These are phyloP conservation scores for Chlorella sp. DNA, from an alignment of 139 green algal genomes.

Conservation along the genomic window DNA sequence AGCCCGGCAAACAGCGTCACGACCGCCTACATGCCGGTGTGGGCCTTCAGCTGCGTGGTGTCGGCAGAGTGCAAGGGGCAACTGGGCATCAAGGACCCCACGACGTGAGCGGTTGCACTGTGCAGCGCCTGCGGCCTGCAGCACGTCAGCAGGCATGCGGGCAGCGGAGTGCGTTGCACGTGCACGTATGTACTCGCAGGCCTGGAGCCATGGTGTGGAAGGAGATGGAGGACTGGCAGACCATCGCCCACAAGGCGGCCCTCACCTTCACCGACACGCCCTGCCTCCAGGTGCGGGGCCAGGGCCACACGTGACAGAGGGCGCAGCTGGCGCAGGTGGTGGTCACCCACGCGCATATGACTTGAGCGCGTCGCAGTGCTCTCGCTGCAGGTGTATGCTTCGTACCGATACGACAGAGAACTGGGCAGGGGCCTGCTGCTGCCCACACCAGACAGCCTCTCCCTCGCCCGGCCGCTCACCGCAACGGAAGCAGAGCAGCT, in stretches of 20 bases:
- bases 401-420: no score
- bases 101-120: no score
- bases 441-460: no score
- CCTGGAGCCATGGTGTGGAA: constrained; percentile 4
- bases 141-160: neutral
- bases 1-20: neutral
- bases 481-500: no score
- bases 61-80: neutral
- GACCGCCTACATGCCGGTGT: neutral
- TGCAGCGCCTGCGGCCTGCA: neutral
- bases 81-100: neutral
- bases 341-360: no score
- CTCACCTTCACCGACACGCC: neutral
- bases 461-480: no score
- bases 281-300: no score
- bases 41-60: neutral
- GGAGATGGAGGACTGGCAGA: constrained; percentile 10
- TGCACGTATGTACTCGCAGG: neutral
- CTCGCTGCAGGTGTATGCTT: no score
- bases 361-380: no score
- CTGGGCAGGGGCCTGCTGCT: no score
- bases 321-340: no score
- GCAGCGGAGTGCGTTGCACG: neutral
- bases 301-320: no score
- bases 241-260: neutral